These are phyloP conservation scores for Suillus subaureus DNA, from an alignment of 768 basidiomycete species.

Conservation along the genomic window DNA sequence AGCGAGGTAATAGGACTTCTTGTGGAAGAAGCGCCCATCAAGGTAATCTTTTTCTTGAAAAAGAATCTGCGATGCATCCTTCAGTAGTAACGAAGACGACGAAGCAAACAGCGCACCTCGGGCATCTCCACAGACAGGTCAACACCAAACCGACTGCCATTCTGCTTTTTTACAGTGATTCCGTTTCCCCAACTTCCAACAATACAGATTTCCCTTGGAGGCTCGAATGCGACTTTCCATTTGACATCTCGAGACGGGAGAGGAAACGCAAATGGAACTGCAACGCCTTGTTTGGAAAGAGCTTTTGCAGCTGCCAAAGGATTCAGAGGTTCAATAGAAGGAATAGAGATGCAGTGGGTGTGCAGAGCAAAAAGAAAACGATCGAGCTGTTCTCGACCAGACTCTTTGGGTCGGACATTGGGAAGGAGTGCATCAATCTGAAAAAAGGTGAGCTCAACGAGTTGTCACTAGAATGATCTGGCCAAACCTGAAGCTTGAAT, in stretches of 20 bases:
- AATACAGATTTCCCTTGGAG: conserved; percentile 73
- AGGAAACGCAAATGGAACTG: conserved; percentile 71
- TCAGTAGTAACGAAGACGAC: conserved; percentile 2
- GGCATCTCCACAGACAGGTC: conserved; percentile 92
- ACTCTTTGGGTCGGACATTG: conserved; percentile 68
- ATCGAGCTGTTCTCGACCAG: conserved; percentile 60
- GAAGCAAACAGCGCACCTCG: conserved; percentile 47
- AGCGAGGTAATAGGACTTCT: conserved; percentile 88
- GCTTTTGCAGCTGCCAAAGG: conserved; percentile 66
- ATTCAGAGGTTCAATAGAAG: conserved; percentile 57
- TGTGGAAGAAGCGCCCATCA: conserved; percentile 88
- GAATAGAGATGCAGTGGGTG: conserved; percentile 59
- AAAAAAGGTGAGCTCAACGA: conserved; percentile 13
- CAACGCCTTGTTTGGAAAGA: conserved; percentile 54
- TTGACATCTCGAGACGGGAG: conserved; percentile 77
- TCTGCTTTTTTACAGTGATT: conserved; percentile 71
- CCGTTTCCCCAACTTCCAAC: conserved; percentile 89
- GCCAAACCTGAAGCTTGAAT: conserved; percentile 79
- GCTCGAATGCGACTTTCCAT: conserved; percentile 85
- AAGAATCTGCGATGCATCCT: conserved; percentile 47
- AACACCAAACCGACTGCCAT: conserved; percentile 63
- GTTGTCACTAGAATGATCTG: not conserved
- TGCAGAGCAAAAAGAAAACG: conserved; percentile 71
- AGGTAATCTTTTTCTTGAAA: conserved; percentile 97
- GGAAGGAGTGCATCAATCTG: conserved; percentile 84